Evolutionary conservation across 1,284 basidiomycete species (phyloP).

Genomic region (Tilletia caries): DNA sequence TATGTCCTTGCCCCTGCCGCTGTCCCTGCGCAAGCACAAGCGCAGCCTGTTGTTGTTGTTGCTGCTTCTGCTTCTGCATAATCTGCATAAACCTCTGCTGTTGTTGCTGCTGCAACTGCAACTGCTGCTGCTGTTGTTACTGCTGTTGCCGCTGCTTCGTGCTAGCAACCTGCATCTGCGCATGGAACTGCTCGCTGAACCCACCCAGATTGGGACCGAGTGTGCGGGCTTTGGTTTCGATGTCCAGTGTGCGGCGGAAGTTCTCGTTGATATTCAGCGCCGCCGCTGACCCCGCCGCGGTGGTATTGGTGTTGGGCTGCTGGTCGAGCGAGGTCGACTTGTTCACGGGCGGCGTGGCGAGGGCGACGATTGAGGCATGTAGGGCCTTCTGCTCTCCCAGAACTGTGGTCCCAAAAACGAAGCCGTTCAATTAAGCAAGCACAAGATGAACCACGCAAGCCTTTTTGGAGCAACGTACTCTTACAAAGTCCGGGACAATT

Average conservation of each 20-base stretch:
- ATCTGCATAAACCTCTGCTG: too few species aligned
- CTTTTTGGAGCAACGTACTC: neutral
- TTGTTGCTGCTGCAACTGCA: neutral
- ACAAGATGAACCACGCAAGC: too few species aligned
- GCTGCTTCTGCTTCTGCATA: neutral
- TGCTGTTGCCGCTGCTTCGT: neutral
- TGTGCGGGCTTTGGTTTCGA: neutral
- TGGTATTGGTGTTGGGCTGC: neutral
- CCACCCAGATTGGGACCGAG: neutral
- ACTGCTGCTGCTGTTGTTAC: too few species aligned
- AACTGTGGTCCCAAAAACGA: neutral
- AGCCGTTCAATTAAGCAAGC: too few species aligned
- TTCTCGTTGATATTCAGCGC: neutral
- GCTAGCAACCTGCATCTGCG: neutral
- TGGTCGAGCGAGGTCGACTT: neutral
- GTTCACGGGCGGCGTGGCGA: neutral
- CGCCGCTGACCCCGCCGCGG: neutral
- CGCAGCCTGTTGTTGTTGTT: too few species aligned
- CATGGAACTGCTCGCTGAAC: neutral
- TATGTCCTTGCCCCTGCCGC: too few species aligned
- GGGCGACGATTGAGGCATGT: neutral
- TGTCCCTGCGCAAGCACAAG: too few species aligned
- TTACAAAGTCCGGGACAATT: too few species aligned
- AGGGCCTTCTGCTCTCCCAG: neutral
- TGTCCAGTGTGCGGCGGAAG: neutral